phyloP scores from a whole-genome alignment of 2,329 filamentous ascomycete genomes.

The Pseudopyrenochaeta lycopersici region DNA sequence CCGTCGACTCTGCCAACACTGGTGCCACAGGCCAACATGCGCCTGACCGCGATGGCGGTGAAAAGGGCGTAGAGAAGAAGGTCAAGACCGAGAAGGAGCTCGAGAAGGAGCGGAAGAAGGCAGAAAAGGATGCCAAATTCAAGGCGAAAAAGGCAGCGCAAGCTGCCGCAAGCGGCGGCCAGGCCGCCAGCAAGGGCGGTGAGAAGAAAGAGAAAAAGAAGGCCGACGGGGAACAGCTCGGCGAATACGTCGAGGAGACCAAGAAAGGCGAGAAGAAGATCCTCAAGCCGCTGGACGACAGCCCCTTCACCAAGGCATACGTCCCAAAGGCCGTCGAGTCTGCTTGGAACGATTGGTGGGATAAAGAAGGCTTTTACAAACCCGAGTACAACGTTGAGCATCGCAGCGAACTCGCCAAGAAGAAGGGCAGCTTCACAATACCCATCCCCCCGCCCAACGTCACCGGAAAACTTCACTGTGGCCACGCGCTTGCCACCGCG shows the following conservation, averaged over 20 bases:
- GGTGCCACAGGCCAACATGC: slow-evolving; percentile 61
- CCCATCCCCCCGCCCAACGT: slow-evolving; percentile 95
- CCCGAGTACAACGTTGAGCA: slow-evolving; percentile 79
- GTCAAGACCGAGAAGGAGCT: slow-evolving; percentile 76
- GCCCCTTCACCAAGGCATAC: slow-evolving; percentile 88
- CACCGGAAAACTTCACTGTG: slow-evolving; percentile 88
- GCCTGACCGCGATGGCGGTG: slow-evolving; percentile 60
- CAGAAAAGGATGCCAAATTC: slow-evolving; percentile 74
- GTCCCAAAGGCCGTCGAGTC: slow-evolving; percentile 90
- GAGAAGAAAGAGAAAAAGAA: slow-evolving; percentile 79
- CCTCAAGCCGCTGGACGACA: slow-evolving; percentile 77
- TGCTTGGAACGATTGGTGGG: slow-evolving; percentile 96
- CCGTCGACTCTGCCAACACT: slow-evolving; percentile 57
- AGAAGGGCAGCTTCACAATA: slow-evolving; percentile 87
- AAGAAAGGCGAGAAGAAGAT: slow-evolving; percentile 82
- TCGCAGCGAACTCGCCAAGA: slow-evolving; percentile 83
- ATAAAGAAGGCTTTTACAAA: slow-evolving; percentile 92
- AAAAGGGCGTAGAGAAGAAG: slow-evolving; percentile 63
- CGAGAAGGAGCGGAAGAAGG: slow-evolving; percentile 85
- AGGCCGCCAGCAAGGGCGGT: slow-evolving; percentile 43
- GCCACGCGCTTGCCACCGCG: slow-evolving; percentile 86
- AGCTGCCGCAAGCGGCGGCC: slow-evolving; percentile 48
- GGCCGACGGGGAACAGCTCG: slow-evolving; percentile 69
- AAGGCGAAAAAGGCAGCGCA: slow-evolving; percentile 75
- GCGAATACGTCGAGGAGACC: slow-evolving; percentile 79